These are phyloP conservation scores for Manihot esculenta DNA, from an alignment of 441 rosid genomes.

Conservation along the genomic window DNA sequence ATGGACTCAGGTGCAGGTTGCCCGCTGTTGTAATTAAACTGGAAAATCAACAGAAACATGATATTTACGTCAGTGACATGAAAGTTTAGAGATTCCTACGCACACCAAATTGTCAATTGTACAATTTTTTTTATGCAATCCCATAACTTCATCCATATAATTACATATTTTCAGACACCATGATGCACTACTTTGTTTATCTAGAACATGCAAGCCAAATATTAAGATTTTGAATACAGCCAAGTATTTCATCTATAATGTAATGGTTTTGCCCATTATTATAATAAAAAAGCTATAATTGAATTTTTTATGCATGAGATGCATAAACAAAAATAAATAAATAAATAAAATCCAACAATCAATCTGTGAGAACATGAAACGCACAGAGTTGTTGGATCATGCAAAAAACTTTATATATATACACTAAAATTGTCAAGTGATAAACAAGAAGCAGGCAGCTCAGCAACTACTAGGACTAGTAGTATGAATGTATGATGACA, in stretches of 20 bases:
- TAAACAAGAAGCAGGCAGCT: background rate
- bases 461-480: background rate
- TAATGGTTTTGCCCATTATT: background rate
- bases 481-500: background rate
- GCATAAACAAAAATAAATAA: background rate
- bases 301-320: background rate
- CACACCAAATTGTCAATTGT: background rate
- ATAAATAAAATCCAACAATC: background rate
- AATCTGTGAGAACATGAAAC: background rate
- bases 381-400: background rate
- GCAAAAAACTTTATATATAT: too few relatives aligned
- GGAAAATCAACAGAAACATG: conserved; percentile 27
- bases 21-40: conserved; percentile 95
- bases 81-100: background rate
- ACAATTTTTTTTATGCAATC: background rate
- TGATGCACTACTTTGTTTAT: background rate
- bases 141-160: background rate
- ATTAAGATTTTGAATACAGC: background rate
- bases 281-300: background rate
- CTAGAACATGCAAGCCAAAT: background rate
- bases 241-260: background rate
- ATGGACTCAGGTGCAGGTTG: conserved; percentile 96
- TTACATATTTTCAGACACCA: background rate
- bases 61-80: conserved; percentile 9
- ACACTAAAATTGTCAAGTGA: background rate